Conservation (phyloP, 257 asterid genomes). For the Forsythia suspensa region DNA sequence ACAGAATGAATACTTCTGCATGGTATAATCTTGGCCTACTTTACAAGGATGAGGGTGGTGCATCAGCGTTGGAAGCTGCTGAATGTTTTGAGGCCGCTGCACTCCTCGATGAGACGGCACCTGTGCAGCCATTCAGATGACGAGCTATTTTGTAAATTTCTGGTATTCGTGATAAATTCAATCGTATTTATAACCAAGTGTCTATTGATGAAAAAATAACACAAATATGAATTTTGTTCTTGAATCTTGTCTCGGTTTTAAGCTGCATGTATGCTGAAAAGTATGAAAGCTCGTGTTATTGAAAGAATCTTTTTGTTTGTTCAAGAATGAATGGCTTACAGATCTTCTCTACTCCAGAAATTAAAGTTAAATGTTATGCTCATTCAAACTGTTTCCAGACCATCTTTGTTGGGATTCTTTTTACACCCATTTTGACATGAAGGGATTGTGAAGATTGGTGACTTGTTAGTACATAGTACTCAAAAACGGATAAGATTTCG, state of each 20-base stretch:
- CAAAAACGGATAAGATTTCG: too few species aligned
- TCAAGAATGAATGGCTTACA: too few species aligned
- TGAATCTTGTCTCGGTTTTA: not conserved
- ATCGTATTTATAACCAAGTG: not conserved
- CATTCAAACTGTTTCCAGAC: too few species aligned
- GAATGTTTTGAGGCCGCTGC: slow-evolving; percentile 84
- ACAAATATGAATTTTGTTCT: not conserved
- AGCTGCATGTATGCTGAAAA: not conserved
- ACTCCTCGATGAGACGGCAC: slow-evolving; percentile 68
- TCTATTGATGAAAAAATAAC: not conserved
- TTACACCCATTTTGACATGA: too few species aligned
- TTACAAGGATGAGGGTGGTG: slow-evolving; percentile 58
- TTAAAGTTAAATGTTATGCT: too few species aligned
- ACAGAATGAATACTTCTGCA: slow-evolving; percentile 60
- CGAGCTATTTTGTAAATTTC: not conserved
- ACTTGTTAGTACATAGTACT: too few species aligned
- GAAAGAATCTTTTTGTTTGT: not conserved
- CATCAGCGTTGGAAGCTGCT: slow-evolving; percentile 58
- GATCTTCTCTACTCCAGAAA: too few species aligned
- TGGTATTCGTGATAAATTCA: not conserved
- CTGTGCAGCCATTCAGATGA: slow-evolving; percentile 83
- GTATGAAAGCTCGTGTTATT: not conserved
- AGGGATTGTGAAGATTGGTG: too few species aligned
- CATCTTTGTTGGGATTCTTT: too few species aligned
- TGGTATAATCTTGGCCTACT: slow-evolving; percentile 86